Conservation (phyloP, 2,329 filamentous ascomycete species). For the Aaosphaeria pasadenensis region DNA sequence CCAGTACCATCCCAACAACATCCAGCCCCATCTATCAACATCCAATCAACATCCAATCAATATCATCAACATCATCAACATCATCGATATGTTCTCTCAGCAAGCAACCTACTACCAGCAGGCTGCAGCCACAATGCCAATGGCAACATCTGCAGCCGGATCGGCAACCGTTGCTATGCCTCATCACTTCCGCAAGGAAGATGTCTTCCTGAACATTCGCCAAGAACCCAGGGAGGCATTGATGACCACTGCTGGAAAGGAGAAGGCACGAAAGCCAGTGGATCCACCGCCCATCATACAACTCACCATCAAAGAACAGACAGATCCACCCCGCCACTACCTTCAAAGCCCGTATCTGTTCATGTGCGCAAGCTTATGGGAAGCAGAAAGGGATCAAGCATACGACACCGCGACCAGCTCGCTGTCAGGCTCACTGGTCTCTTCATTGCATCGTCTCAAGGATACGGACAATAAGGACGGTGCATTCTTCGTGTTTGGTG, state of each 20-base stretch:
- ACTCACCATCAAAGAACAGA: constrained; percentile 53
- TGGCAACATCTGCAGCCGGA: too few relatives aligned
- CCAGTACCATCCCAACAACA: too few relatives aligned
- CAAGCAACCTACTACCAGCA: too few relatives aligned
- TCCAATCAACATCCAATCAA: too few relatives aligned
- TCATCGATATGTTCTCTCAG: too few relatives aligned
- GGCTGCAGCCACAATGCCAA: too few relatives aligned
- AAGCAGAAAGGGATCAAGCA: constrained; percentile 46
- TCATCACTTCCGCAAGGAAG: constrained; percentile 42
- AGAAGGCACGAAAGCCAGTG: constrained; percentile 82
- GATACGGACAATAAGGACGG: constrained; percentile 74
- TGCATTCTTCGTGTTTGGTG: constrained; percentile 88
- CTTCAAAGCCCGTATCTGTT: constrained; percentile 65
- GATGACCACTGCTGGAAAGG: constrained; percentile 65
- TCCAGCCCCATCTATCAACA: too few relatives aligned
- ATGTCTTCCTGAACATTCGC: constrained; percentile 58
- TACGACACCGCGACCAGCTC: constrained; percentile 43
- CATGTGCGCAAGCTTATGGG: constrained; percentile 56
- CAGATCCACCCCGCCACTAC: constrained; percentile 60
- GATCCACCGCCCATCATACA: constrained; percentile 85
- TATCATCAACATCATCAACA: too few relatives aligned
- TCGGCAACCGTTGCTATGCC: background rate
- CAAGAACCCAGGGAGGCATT: constrained; percentile 67
- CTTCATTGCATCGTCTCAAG: constrained; percentile 78
- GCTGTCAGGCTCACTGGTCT: constrained; percentile 70